A percentile compares a stretch with the other conserved stretches of the same genome.
phyloP scores from a whole-genome alignment of 495 filamentous ascomycete species.

The Bacidia gigantensis region DNA sequence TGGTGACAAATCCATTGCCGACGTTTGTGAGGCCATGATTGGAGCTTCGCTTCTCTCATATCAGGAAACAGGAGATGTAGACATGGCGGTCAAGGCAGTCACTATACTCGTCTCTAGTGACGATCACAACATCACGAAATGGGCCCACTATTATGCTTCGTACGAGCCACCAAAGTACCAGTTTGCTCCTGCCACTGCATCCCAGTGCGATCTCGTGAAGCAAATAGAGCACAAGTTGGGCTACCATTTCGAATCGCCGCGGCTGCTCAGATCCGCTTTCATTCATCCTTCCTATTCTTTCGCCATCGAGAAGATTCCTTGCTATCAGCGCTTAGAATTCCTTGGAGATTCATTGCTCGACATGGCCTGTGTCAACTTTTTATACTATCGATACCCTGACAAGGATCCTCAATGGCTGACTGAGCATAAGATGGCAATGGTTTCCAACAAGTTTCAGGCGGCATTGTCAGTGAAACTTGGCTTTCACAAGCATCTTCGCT shows the following conservation, averaged over 20 bases:
- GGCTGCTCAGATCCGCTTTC: constrained; percentile 71
- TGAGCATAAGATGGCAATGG: constrained; percentile 96
- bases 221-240: constrained; percentile 52
- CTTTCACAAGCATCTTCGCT: constrained; percentile 60
- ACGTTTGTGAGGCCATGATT: constrained; percentile 92
- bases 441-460: constrained; percentile 88
- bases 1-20: constrained; percentile 85
- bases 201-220: constrained; percentile 51
- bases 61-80: constrained; percentile 44
- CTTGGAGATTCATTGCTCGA: constrained; percentile 84
- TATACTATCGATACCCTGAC: constrained; percentile 62
- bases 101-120: constrained; percentile 53
- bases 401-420: constrained; percentile 94
- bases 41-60: constrained; percentile 69
- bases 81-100: constrained; percentile 74
- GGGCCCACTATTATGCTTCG: constrained; percentile 53
- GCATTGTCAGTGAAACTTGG: constrained; percentile 62
- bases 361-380: constrained; percentile 67
- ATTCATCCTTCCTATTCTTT: constrained; percentile 71
- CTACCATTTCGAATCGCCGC: constrained; percentile 71
- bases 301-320: constrained; percentile 62
- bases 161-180: constrained; percentile 70
- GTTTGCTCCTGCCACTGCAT: constrained; percentile 36
- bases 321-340: constrained; percentile 88
- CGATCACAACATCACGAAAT: constrained; percentile 54